Evolutionary conservation across 2,329 filamentous ascomycete genomes (phyloP), one percentile per base, ranked within the genome.

Genomic region (Claviceps humidiphila): DNA sequence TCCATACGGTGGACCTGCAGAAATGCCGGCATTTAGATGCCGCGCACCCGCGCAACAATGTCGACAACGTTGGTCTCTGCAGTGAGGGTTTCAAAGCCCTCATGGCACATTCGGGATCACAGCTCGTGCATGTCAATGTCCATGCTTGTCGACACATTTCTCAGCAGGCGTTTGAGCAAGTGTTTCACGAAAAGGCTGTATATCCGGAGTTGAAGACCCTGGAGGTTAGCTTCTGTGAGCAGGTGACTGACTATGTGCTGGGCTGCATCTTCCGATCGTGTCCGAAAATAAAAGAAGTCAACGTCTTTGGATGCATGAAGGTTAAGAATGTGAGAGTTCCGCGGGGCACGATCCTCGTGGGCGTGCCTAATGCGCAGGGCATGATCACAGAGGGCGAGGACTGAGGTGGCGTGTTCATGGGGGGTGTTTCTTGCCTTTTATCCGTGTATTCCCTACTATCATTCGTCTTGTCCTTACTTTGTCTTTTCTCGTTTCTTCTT

Each of bases 121-220:
- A 69, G 11, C 68, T 97, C 2, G 74, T 75, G 54, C 71, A 77
- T 42, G 72, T 97, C 38, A 87, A 94, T 61, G 73, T 96, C n/a
- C 80, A 87, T 14, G 87, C 85, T 0, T 95, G 89, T 63, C 84
- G 91, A 3, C 85, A 95, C 64, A 90, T 97, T 56, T 77, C 80
- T 1, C 74, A 77, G 38, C 70, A 77, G 16, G 81, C 87, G 0
- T 89, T 95, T 54, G 81, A 87, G 56, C 76, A 83, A 9, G 83
- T 85, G 0, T 96, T 97, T 61, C 69, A 72, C 5, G 67, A 70
- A 8, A 74, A 74, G 24, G 78, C 75, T 45, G 56, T 51, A 1
- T 96, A 94, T 58, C 81, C 84, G 0, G 72, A 80, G 11, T 73
- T 97, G 38, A 71, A 73, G 55, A 78, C 85, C 53, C 71, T 95